Evolutionary conservation across 1,139 yeast species (phyloP).

Genomic region (Protomyces inouyei): DNA sequence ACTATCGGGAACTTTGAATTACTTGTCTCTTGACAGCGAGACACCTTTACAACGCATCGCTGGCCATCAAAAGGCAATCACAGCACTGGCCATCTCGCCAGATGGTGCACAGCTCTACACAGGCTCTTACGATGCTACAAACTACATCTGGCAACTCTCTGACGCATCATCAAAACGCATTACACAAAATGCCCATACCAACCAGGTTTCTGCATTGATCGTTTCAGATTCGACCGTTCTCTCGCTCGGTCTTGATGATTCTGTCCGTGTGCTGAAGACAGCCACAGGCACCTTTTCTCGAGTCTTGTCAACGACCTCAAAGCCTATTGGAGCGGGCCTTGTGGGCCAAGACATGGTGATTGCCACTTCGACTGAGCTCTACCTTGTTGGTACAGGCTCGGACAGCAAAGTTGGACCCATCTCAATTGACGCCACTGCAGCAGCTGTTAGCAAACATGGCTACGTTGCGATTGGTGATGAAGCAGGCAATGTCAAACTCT

Average conservation of each 20-base stretch:
- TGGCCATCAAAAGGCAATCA: conserved; percentile 82
- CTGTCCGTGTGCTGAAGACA: conserved; percentile 39
- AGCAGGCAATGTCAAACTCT: conserved; percentile 21
- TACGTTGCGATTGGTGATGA: conserved; percentile 27
- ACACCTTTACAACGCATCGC: conserved; percentile 47
- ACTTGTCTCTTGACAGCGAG: conserved; percentile 45
- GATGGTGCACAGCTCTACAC: conserved; percentile 44
- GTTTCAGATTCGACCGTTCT: conserved; percentile 41
- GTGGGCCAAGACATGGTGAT: conserved; percentile 34
- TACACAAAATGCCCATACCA: conserved; percentile 49
- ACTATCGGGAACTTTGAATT: conserved; percentile 65
- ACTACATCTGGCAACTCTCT: conserved; percentile 53
- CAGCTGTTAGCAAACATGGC: conserved; percentile 41
- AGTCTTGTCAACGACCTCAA: conserved; percentile 32
- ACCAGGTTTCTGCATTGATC: conserved; percentile 51
- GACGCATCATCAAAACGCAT: conserved; percentile 43
- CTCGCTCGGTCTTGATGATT: conserved; percentile 86
- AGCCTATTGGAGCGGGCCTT: conserved; percentile 56
- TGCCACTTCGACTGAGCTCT: conserved; percentile 12
- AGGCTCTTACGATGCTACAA: conserved; percentile 81
- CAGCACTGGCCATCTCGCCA: conserved; percentile 47
- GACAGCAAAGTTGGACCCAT: conserved; percentile 35
- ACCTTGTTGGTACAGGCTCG: conserved; percentile 50
- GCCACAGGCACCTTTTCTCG: conserved; percentile 31
- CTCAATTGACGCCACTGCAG: conserved; percentile 32